Evolutionary conservation across 148 eudicot genomes (phyloP).

Genomic region (Limonium bicolor): DNA sequence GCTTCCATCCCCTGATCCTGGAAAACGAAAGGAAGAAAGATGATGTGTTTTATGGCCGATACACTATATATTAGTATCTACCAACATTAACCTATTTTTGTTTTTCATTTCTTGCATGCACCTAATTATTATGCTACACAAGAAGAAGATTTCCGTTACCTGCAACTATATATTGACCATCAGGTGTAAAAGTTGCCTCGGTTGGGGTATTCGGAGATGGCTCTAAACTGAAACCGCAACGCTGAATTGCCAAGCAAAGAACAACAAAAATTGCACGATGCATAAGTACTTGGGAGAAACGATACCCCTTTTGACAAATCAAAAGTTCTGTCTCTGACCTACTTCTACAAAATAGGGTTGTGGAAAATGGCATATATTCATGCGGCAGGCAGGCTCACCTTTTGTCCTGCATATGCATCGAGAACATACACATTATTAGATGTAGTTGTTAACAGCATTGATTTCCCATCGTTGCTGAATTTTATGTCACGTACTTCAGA

Average conservation of each 20-base stretch:
- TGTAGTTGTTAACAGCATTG: slow-evolving; percentile 89
- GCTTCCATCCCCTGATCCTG: slow-evolving; percentile 93
- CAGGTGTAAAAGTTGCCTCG: slow-evolving; percentile 93
- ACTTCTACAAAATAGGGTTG: too few species aligned
- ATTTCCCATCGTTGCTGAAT: slow-evolving; percentile 97
- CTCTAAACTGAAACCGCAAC: slow-evolving; percentile 76
- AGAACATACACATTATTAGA: slow-evolving; percentile 72
- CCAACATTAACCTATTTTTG: too few species aligned
- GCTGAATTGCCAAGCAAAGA: too few species aligned
- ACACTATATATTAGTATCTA: background rate
- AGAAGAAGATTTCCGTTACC: slow-evolving; percentile 24
- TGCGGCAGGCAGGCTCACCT: slow-evolving; percentile 34
- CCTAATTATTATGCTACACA: too few species aligned
- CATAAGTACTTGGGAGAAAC: too few species aligned
- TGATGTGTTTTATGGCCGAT: slow-evolving; percentile 1
- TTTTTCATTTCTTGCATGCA: too few species aligned
- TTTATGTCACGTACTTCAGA: slow-evolving; percentile 97
- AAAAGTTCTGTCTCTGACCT: too few species aligned
- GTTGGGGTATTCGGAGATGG: slow-evolving; percentile 51
- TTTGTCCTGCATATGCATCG: slow-evolving; percentile 92
- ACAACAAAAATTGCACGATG: background rate
- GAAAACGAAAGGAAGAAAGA: background rate
- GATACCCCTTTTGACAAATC: too few species aligned
- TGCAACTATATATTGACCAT: slow-evolving; percentile 84
- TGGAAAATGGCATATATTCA: too few species aligned